phyloP scores from a whole-genome alignment of 768 basidiomycete genomes.

The Zangia roseola region DNA sequence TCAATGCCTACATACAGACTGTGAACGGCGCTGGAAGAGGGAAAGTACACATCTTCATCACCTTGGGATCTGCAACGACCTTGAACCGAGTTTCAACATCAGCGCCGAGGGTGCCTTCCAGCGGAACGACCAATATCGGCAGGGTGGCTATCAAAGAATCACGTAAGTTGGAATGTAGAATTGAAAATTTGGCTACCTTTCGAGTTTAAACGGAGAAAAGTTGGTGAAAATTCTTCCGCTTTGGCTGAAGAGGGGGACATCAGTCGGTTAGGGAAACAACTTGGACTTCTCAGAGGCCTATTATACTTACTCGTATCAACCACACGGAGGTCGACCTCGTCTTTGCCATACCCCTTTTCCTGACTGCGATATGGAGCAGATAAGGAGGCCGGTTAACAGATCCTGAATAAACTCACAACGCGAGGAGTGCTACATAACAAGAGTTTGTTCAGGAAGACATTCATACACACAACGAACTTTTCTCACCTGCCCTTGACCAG shows the following conservation, averaged over 20 bases:
- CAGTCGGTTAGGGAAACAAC: background rate
- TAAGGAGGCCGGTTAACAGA: background rate
- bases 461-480: background rate
- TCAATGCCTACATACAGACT: constrained; percentile 51
- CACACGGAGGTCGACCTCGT: constrained; percentile 68
- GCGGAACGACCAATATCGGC: constrained; percentile 83
- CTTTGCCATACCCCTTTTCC: constrained; percentile 83
- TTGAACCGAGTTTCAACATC: constrained; percentile 81
- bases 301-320: constrained; percentile 58
- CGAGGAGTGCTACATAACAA: constrained; percentile 44
- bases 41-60: background rate
- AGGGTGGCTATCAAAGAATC: constrained; percentile 56
- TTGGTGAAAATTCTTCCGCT: constrained; percentile 75
- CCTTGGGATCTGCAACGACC: constrained; percentile 74
- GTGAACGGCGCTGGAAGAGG: background rate
- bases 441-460: background rate
- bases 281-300: background rate
- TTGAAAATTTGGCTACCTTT: too few species aligned
- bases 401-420: constrained; percentile 43
- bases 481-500: constrained; percentile 66
- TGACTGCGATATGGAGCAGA: constrained; percentile 29
- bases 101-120: constrained; percentile 64
- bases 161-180: constrained; percentile 8
- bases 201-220: constrained; percentile 76
- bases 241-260: constrained; percentile 44